Evolutionary conservation across 1,139 yeast species (phyloP).

Genomic region (Scheffersomyces stambukii): DNA sequence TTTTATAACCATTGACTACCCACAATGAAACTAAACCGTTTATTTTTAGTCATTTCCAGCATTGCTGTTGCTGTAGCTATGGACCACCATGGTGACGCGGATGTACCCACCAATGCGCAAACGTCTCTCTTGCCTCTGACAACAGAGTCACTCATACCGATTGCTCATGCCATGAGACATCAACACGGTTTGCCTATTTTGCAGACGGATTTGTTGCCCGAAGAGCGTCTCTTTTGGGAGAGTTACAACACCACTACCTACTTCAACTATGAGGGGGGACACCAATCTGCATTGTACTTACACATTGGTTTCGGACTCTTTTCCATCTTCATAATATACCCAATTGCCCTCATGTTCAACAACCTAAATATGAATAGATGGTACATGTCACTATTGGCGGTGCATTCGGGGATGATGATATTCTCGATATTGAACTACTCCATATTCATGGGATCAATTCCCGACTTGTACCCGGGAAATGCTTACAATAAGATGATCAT

Average conservation of each 20-base stretch:
- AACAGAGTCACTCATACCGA: slow-evolving; percentile 31
- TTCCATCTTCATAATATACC: slow-evolving; percentile 60
- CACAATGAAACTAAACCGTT: too few relatives aligned
- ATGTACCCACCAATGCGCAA: too few relatives aligned
- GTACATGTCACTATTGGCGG: slow-evolving; percentile 53
- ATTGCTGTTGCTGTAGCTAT: too few relatives aligned
- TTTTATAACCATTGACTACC: too few relatives aligned
- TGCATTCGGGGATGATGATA: slow-evolving; percentile 44
- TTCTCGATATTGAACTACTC: slow-evolving; percentile 56
- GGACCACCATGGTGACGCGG: too few relatives aligned
- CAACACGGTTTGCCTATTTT: slow-evolving; percentile 77
- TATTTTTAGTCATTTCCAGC: too few relatives aligned
- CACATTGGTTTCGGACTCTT: slow-evolving; percentile 50
- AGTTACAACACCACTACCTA: slow-evolving; percentile 76
- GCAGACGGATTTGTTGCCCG: slow-evolving; percentile 62
- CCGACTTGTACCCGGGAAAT: slow-evolving; percentile 69
- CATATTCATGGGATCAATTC: slow-evolving; percentile 57
- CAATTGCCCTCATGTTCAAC: slow-evolving; percentile 63
- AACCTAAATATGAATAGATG: slow-evolving; percentile 49
- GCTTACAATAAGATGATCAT: slow-evolving; percentile 66
- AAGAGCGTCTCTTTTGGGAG: slow-evolving; percentile 76
- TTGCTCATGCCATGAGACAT: slow-evolving; percentile 51
- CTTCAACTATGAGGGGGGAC: slow-evolving; percentile 51
- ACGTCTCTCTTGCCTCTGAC: too few relatives aligned
- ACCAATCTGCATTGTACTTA: slow-evolving; percentile 48